phyloP scores from a whole-genome alignment of 106 monocot genomes.

The Agapanthus africanus region DNA sequence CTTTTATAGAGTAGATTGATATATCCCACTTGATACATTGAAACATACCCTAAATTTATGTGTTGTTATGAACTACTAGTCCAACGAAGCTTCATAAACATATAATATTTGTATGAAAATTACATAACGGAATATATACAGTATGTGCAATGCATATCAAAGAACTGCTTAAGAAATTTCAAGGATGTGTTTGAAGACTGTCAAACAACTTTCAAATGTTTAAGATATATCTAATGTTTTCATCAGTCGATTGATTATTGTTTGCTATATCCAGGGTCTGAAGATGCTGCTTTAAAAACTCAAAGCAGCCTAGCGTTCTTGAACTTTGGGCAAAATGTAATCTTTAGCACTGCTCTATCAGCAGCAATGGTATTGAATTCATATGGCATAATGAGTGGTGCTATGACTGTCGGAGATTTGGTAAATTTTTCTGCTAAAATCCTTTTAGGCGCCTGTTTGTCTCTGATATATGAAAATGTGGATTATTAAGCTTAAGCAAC shows the following conservation, averaged over 20 bases:
- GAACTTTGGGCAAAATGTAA: slow-evolving; percentile 82
- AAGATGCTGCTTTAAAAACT: slow-evolving; percentile 81
- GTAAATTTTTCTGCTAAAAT: slow-evolving; percentile 27
- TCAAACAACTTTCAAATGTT: background rate
- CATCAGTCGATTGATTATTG: background rate
- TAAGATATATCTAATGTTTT: background rate
- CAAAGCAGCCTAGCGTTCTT: slow-evolving; percentile 79
- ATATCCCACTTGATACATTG: no score
- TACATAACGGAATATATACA: no score
- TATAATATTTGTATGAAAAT: no score
- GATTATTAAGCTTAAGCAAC: no score
- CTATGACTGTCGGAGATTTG: slow-evolving; percentile 89
- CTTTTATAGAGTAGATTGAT: no score
- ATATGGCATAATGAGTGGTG: slow-evolving; percentile 71
- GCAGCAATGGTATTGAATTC: slow-evolving; percentile 80
- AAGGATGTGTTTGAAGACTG: background rate
- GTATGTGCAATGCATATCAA: no score
- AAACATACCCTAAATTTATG: no score
- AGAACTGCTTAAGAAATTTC: no score
- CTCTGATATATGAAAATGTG: no score
- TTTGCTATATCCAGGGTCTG: slow-evolving; percentile 41
- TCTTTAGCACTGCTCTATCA: slow-evolving; percentile 80
- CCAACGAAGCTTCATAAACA: no score
- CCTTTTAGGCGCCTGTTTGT: no score
- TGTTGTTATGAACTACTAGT: no score